phyloP scores from a whole-genome alignment of 805 yeast genomes.

The Wickerhamiella occidentalis region DNA sequence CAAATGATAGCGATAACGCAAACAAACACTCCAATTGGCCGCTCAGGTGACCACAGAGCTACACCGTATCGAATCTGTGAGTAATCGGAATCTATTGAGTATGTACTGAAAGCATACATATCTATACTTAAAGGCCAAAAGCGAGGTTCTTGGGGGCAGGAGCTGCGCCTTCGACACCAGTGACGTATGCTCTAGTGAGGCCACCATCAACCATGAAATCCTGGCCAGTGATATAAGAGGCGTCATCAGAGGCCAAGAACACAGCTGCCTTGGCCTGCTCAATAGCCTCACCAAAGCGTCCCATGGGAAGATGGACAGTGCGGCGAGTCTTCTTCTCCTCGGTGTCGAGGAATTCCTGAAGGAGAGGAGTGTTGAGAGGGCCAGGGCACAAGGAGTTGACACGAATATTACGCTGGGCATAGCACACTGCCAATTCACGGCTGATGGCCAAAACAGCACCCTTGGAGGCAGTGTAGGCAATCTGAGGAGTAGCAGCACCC shows the following conservation, averaged over 20 bases:
- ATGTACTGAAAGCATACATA: no score
- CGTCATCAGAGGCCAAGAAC: slow-evolving; percentile 41
- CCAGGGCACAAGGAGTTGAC: slow-evolving; percentile 51
- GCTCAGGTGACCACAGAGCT: no score
- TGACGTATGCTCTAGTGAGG: slow-evolving; percentile 26
- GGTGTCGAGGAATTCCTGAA: slow-evolving; percentile 41
- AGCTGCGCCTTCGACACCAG: slow-evolving; percentile 21
- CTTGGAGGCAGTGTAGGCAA: slow-evolving; percentile 31
- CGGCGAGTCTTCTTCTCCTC: slow-evolving; percentile 39
- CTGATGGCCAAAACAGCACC: slow-evolving; percentile 31
- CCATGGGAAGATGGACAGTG: slow-evolving; percentile 36
- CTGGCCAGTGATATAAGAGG: slow-evolving; percentile 48
- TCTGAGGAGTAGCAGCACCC: slow-evolving; percentile 32
- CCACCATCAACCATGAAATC: slow-evolving; percentile 52
- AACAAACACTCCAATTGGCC: no score
- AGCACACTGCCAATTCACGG: slow-evolving; percentile 41
- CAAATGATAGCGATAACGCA: no score
- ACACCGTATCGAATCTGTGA: no score
- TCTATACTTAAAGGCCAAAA: slow-evolving; percentile 20
- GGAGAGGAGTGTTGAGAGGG: slow-evolving; percentile 48
- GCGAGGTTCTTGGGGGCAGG: slow-evolving; percentile 23
- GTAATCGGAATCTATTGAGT: no score
- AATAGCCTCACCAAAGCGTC: slow-evolving; percentile 53
- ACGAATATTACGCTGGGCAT: slow-evolving; percentile 44
- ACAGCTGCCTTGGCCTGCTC: slow-evolving; percentile 50